A percentile compares a stretch with the other conserved stretches of the same genome.
Evolutionary conservation across 2,329 filamentous ascomycete genomes (phyloP).

Genomic region (Apiospora phragmitis): DNA sequence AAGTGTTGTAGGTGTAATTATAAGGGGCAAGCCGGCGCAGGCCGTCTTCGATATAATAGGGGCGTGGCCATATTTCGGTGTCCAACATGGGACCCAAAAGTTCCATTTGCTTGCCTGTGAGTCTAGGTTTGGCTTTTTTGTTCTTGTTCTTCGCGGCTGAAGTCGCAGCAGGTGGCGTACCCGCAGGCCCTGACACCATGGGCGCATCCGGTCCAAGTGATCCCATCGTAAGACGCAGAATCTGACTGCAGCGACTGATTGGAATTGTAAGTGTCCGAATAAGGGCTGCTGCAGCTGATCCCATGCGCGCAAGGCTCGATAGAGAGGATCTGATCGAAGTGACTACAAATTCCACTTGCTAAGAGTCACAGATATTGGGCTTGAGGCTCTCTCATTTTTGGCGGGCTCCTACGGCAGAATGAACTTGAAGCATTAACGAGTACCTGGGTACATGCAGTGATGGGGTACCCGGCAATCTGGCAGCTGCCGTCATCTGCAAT

Average conservation of each 20-base stretch:
- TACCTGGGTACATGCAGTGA: neutral
- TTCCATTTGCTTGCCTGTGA: slow-evolving; percentile 12
- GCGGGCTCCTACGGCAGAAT: neutral
- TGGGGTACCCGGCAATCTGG: neutral
- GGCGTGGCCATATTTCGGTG: slow-evolving; percentile 52
- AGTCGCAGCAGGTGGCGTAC: neutral
- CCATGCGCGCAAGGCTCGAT: neutral
- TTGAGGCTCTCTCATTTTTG: slow-evolving; percentile 6
- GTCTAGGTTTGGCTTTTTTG: slow-evolving; percentile 16
- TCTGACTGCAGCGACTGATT: neutral
- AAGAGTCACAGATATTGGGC: neutral
- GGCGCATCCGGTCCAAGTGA: slow-evolving; percentile 1
- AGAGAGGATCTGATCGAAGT: neutral
- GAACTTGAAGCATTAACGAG: neutral
- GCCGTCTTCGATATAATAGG: slow-evolving; percentile 82
- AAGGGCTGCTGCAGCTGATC: neutral
- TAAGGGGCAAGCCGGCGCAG: slow-evolving; percentile 84
- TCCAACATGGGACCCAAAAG: slow-evolving; percentile 25
- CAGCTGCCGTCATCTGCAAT: neutral
- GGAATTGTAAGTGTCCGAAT: neutral
- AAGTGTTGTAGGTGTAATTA: slow-evolving; percentile 92
- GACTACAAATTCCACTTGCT: neutral
- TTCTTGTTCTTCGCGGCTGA: slow-evolving; percentile 11
- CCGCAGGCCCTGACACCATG: neutral
- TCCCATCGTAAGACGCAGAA: neutral